Conservation (phyloP, 495 filamentous ascomycete genomes). For the Penicillium macrosclerotiorum region DNA sequence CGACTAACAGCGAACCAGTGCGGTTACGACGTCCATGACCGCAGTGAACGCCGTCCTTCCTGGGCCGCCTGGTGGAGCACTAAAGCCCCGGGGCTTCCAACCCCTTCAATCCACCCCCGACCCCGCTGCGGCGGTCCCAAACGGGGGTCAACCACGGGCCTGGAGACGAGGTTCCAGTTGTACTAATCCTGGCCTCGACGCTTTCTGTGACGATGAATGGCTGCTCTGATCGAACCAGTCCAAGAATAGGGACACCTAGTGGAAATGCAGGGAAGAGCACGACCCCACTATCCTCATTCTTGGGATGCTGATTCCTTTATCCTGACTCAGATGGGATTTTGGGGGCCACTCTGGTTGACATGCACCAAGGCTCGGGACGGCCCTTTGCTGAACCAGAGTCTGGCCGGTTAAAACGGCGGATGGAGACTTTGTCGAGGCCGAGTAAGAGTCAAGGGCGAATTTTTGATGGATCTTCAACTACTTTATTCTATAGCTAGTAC, state of each 20-base stretch:
- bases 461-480: neutral
- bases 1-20: conserved; percentile 4
- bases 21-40: conserved; percentile 13
- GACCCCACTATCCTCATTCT: neutral
- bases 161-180: neutral
- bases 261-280: neutral
- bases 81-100: no score
- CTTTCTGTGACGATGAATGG: neutral
- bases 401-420: conserved; percentile 17
- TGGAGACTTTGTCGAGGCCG: no score
- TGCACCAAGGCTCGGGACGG: conserved; percentile 25
- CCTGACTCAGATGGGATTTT: neutral
- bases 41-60: conserved; percentile 10
- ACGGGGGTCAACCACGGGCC: neutral
- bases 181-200: neutral
- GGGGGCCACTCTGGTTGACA: conserved; percentile 1
- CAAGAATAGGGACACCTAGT: neutral
- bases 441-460: no score
- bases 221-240: neutral
- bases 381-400: conserved; percentile 26
- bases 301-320: neutral
- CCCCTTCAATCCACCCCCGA: conserved; percentile 12
- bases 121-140: conserved; percentile 13
- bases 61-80: conserved; percentile 14
- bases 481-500: neutral